Conservation (phyloP, 768 basidiomycete species). For the Suillus weaverae region DNA sequence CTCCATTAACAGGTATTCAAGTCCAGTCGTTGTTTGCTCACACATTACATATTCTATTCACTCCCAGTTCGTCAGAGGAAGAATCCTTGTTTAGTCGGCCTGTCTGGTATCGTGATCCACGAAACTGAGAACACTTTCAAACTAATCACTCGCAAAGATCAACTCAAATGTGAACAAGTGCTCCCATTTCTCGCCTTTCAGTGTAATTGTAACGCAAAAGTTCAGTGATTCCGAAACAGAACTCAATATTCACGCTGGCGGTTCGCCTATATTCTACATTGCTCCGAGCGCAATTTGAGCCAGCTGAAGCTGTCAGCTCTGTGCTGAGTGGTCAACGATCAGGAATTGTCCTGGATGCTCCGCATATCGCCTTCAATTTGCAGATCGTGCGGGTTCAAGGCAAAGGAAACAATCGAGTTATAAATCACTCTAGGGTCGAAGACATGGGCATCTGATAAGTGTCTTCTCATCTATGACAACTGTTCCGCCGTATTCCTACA, state of each 20-base stretch:
- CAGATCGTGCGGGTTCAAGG: slow-evolving; percentile 86
- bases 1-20: slow-evolving; percentile 66
- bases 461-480: background rate
- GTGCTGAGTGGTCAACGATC: background rate
- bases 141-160: slow-evolving; percentile 67
- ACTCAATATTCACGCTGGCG: slow-evolving; percentile 71
- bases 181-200: background rate
- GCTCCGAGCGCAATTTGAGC: slow-evolving; percentile 16
- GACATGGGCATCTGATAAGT: background rate
- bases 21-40: background rate
- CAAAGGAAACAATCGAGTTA: slow-evolving; percentile 78
- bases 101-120: slow-evolving; percentile 81
- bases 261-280: slow-evolving; percentile 69
- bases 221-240: slow-evolving; percentile 75
- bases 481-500: background rate
- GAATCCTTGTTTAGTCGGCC: slow-evolving; percentile 71
- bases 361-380: slow-evolving; percentile 70
- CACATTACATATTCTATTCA: background rate
- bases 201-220: background rate
- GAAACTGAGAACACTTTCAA: slow-evolving; percentile 91
- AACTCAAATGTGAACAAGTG: slow-evolving; percentile 59
- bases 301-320: slow-evolving; percentile 13
- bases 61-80: slow-evolving; percentile 68
- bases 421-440: slow-evolving; percentile 28
- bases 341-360: slow-evolving; percentile 57